phyloP scores from a whole-genome alignment of 2,329 filamentous ascomycete genomes.

The Orbilia brochopaga region DNA sequence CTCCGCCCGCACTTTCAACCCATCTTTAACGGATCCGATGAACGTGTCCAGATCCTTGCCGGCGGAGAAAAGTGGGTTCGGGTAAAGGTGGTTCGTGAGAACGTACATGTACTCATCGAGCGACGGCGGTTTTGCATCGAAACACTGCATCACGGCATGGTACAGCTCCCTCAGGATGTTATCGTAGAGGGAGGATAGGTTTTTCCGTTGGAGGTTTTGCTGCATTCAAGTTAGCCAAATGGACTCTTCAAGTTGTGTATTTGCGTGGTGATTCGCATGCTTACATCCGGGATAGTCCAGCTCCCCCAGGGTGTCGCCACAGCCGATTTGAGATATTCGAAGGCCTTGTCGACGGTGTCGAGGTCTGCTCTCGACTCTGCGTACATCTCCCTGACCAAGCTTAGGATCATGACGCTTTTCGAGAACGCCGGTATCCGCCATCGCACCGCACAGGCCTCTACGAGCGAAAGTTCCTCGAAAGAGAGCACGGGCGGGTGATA shows the following conservation, averaged over 20 bases:
- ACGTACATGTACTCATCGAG: conserved; percentile 81
- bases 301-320: conserved; percentile 59
- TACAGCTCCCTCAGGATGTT: conserved; percentile 84
- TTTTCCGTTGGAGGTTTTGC: conserved; percentile 69
- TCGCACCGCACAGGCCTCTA: conserved; percentile 82
- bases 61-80: conserved; percentile 74
- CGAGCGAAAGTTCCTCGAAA: conserved; percentile 77
- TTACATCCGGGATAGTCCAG: conserved; percentile 61
- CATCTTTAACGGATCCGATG: conserved; percentile 72
- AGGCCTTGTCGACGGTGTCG: conserved; percentile 80
- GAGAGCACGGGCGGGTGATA: conserved; percentile 63
- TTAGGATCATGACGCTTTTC: conserved; percentile 78
- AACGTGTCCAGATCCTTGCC: conserved; percentile 74
- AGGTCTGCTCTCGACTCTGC: conserved; percentile 80
- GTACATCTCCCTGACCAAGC: conserved; percentile 84
- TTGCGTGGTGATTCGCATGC: neutral
- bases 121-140: conserved; percentile 82
- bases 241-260: neutral
- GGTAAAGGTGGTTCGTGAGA: conserved; percentile 79
- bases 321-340: conserved; percentile 76
- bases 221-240: conserved; percentile 52
- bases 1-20: conserved; percentile 74
- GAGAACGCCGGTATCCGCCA: conserved; percentile 90
- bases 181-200: conserved; percentile 77
- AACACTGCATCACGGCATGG: conserved; percentile 83